A percentile compares a stretch with the other conserved stretches of the same genome.
Conservation (phyloP, 495 filamentous ascomycete genomes). For the Usnea hakonensis region DNA sequence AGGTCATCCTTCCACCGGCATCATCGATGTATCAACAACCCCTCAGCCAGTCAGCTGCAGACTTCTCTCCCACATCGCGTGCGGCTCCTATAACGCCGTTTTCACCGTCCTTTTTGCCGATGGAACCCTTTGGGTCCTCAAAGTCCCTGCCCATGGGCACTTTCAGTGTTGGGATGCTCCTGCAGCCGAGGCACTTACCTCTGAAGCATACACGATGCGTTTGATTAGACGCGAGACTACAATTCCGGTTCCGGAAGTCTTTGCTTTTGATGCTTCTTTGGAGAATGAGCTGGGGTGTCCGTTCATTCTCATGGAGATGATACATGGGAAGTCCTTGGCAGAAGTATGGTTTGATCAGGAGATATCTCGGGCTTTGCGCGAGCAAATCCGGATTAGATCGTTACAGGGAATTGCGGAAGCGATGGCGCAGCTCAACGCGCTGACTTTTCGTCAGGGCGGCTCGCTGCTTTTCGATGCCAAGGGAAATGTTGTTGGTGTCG, state of each 20-base stretch:
- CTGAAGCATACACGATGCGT: slow-evolving; percentile 30
- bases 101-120: slow-evolving; percentile 21
- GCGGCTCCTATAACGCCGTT: slow-evolving; percentile 22
- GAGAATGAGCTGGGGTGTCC: slow-evolving; percentile 10
- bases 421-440: neutral
- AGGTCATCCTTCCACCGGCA: neutral
- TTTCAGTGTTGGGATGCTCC: slow-evolving; percentile 20
- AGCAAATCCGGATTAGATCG: neutral
- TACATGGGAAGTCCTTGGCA: slow-evolving; percentile 24
- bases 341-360: slow-evolving; percentile 24
- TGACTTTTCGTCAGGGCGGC: neutral
- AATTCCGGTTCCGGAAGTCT: slow-evolving; percentile 31
- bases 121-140: slow-evolving; percentile 22
- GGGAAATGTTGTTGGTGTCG: neutral
- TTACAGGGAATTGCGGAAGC: neutral
- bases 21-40: neutral
- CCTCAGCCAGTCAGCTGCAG: neutral
- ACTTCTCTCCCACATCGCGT: neutral
- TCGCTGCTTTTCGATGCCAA: neutral
- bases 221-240: slow-evolving; percentile 26
- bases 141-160: slow-evolving; percentile 26
- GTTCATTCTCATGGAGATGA: slow-evolving; percentile 16
- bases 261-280: slow-evolving; percentile 18
- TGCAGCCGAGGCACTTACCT: slow-evolving; percentile 22
- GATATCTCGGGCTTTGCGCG: neutral